Percentiles rank a stretch among this genome's conserved stretches.
Conservation (phyloP, 805 yeast genomes). For the Lipomyces orientalis region DNA sequence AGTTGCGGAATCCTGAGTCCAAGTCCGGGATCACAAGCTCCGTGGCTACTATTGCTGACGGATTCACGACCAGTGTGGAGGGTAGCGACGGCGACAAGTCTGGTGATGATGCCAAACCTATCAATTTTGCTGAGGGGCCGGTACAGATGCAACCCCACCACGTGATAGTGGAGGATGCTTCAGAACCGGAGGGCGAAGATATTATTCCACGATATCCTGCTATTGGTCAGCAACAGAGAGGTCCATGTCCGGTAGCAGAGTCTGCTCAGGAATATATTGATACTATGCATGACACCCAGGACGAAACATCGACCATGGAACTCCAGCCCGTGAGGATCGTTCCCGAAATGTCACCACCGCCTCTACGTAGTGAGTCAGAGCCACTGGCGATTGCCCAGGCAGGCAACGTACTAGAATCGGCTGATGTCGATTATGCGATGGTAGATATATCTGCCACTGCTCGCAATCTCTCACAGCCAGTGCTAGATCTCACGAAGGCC, state of each 20-base stretch:
- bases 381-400: constrained; percentile 4
- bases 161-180: constrained; percentile 15
- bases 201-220: constrained; percentile 12
- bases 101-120: background rate
- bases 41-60: constrained; percentile 16
- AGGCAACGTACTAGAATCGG: background rate
- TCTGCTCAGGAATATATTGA: background rate
- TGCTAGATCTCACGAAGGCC: background rate
- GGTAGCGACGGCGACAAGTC: background rate
- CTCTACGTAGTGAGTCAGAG: background rate
- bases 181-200: constrained; percentile 22
- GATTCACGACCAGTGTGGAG: background rate
- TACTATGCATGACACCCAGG: background rate
- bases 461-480: background rate
- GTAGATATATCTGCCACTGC: background rate
- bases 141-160: background rate
- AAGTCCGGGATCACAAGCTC: constrained; percentile 20
- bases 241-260: background rate
- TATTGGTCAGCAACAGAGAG: background rate
- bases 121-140: background rate
- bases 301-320: background rate
- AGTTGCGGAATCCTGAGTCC: constrained; percentile 20
- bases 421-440: background rate
- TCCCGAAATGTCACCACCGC: background rate
- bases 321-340: too few relatives aligned